Evolutionary conservation across 2,329 filamentous ascomycete species (phyloP), one percentile per base, ranked within the genome.

Genomic region (Canariomyces notabilis): DNA sequence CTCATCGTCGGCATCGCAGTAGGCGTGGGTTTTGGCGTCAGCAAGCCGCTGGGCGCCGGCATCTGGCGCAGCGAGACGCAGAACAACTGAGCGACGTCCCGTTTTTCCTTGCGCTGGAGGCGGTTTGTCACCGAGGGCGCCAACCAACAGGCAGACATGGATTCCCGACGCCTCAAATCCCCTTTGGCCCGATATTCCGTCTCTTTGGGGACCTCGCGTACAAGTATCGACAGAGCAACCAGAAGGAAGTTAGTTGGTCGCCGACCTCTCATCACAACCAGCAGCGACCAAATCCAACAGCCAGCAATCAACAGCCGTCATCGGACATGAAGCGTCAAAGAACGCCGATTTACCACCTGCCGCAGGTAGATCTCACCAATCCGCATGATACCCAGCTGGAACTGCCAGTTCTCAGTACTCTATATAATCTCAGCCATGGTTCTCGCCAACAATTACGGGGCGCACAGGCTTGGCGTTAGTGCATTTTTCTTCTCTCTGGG

Each of bases 21-120:
- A 5, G 58, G 59, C 12, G 55, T 83, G 18, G 79, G 79, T 18
- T 69, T 83, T 37, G 79, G 79, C 39, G 69, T 83, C 54, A 81
- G 77, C 69, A 82, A 78, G 62, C 72, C 77, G 2, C 67, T 82
- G 1, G 73, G 75, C 11, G 78, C 78, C n/a, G 70, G 71, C 14
- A 77, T 82, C 53, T 82, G 78, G 78, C 64, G 67, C 37, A 56
- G 49, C 49, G 52, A 57, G 42, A 55, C 49, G 14, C 52, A 59
- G 36, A 56, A 54, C 26, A 54, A 39, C 32, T 55, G 34, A 45
- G 46, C 37, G 22, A 11, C 12, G 11, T 21, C 9, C n/a, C 21
- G 16, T 34, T 18, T n/a, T n/a, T n/a, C n/a, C n/a, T n/a, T n/a
- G n/a, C 20, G 20, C 21, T 19, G 16, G 21, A 7, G 8, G 5